Conservation (phyloP, 106 monocot genomes). For the Ottelia alismoides region DNA sequence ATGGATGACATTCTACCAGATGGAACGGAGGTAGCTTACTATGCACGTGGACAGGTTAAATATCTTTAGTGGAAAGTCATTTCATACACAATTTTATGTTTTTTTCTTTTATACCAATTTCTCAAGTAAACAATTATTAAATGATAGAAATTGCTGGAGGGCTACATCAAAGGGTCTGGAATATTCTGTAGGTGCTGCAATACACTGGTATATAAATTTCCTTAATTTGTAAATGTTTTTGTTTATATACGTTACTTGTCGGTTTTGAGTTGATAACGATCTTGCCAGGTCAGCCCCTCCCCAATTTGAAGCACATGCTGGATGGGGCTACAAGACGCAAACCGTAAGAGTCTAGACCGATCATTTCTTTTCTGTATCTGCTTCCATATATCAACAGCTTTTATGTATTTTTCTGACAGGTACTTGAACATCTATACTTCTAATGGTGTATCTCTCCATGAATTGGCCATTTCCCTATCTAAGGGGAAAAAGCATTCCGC, state of each 20-base stretch:
- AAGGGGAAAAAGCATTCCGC: slow-evolving; percentile 36
- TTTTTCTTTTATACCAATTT: not conserved
- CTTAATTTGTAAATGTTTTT: not conserved
- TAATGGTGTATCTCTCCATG: slow-evolving; percentile 81
- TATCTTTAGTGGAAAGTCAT: not conserved
- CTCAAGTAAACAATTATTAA: not conserved
- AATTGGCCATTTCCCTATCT: slow-evolving; percentile 58
- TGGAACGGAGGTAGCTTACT: slow-evolving; percentile 78
- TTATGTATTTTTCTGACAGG: slow-evolving; percentile 18
- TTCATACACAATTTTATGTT: not conserved
- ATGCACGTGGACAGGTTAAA: slow-evolving; percentile 67
- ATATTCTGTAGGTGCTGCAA: slow-evolving; percentile 66
- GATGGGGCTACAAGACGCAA: slow-evolving; percentile 53
- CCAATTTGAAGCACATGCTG: slow-evolving; percentile 89
- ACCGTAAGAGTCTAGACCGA: slow-evolving; percentile 32
- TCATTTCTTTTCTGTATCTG: not conserved
- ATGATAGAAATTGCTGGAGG: slow-evolving; percentile 53
- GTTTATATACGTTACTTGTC: too few species aligned
- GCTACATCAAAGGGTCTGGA: slow-evolving; percentile 73
- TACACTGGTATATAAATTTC: slow-evolving; percentile 46
- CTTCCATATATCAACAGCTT: slow-evolving; percentile 3
- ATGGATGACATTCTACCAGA: slow-evolving; percentile 62
- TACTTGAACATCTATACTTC: slow-evolving; percentile 80
- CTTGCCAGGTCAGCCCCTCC: slow-evolving; percentile 86
- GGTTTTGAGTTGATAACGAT: too few species aligned